A percentile compares a stretch with the other conserved stretches of the same genome.
phyloP scores from a whole-genome alignment of 257 asterid genomes.

The Solanum raphanifolium region DNA sequence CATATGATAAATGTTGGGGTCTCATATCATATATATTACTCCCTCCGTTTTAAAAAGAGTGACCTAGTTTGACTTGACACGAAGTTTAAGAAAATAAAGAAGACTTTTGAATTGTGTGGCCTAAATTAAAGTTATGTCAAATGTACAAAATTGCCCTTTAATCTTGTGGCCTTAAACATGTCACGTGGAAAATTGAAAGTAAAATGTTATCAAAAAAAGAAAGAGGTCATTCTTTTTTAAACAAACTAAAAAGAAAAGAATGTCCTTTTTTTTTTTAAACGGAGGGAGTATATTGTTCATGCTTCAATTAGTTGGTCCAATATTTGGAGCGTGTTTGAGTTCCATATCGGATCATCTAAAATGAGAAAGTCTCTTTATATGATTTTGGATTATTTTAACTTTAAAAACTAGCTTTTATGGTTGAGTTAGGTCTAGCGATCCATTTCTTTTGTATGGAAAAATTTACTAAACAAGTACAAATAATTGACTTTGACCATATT shows the following conservation, averaged over 20 bases:
- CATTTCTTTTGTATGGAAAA: neutral
- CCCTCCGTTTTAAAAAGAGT: too few relatives aligned
- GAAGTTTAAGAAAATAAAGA: too few relatives aligned
- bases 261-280: too few relatives aligned
- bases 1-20: neutral
- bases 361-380: neutral
- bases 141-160: too few relatives aligned
- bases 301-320: neutral
- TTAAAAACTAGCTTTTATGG: neutral
- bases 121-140: too few relatives aligned
- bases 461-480: neutral
- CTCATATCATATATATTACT: neutral
- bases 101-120: too few relatives aligned
- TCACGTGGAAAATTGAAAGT: too few relatives aligned
- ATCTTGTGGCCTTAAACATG: too few relatives aligned
- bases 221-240: too few relatives aligned
- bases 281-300: neutral
- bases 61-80: too few relatives aligned
- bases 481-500: neutral
- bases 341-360: neutral
- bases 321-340: neutral
- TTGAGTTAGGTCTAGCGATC: neutral
- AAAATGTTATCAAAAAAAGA: too few relatives aligned
- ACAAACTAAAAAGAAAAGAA: too few relatives aligned
- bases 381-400: neutral